These are phyloP conservation scores for Lizonia empirigonia DNA, from an alignment of 2,329 filamentous ascomycete species.

Conservation along the genomic window DNA sequence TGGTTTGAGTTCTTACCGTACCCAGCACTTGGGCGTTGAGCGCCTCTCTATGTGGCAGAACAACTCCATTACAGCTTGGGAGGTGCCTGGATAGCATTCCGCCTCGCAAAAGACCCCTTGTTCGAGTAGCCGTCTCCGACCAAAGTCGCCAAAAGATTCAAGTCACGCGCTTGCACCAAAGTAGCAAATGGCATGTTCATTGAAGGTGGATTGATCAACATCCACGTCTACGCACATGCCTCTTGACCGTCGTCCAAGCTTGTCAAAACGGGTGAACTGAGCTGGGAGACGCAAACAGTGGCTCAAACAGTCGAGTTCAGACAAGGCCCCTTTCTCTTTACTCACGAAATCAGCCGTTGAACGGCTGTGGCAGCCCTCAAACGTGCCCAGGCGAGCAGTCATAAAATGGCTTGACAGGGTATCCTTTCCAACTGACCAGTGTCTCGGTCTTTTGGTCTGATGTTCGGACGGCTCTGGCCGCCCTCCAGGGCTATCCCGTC, in stretches of 20 bases:
- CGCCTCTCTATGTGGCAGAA: too few species aligned
- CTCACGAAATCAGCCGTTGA: slow-evolving; percentile 10
- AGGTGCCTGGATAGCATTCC: neutral
- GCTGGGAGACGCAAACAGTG: neutral
- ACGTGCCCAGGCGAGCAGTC: slow-evolving; percentile 21
- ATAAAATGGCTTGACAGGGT: neutral
- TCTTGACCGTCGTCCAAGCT: neutral
- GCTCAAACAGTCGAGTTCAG: neutral
- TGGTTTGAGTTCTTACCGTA: slow-evolving; percentile 11
- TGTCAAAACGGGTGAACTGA: slow-evolving; percentile 12
- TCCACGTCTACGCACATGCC: slow-evolving; percentile 12
- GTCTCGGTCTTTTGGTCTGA: slow-evolving; percentile 17
- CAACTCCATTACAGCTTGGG: too few species aligned
- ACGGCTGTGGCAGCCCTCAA: slow-evolving; percentile 15
- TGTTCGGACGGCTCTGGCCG: slow-evolving; percentile 23
- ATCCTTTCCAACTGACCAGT: slow-evolving; percentile 4
- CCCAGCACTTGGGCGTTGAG: neutral
- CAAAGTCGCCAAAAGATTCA: neutral
- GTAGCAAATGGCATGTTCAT: slow-evolving; percentile 27
- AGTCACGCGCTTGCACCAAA: slow-evolving; percentile 26
- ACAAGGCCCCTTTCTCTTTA: neutral
- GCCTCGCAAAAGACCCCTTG: neutral
- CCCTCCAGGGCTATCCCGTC: slow-evolving; percentile 27
- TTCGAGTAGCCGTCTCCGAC: neutral
- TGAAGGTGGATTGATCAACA: slow-evolving; percentile 6